These are phyloP conservation scores for Parmelia sp. DNA, from an alignment of 495 filamentous ascomycete genomes.

Conservation along the genomic window DNA sequence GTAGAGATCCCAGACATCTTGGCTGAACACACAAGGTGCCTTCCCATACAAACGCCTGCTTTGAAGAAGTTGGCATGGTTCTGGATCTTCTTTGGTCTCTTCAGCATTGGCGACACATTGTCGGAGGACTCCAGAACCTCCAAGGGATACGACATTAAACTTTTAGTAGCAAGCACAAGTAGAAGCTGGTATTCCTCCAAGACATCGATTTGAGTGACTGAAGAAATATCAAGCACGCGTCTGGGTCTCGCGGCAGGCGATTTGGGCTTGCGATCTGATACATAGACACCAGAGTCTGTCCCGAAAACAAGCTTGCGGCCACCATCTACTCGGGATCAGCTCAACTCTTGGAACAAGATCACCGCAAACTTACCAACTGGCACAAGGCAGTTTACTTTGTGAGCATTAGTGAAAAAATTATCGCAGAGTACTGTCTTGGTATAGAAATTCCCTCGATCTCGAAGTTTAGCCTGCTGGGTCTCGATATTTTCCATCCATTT, in stretches of 20 bases:
- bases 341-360: neutral
- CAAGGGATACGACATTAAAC: slow-evolving; percentile 77
- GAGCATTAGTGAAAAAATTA: slow-evolving; percentile 72
- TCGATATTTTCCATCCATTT: slow-evolving; percentile 98
- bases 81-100: slow-evolving; percentile 94
- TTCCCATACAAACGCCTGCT: slow-evolving; percentile 86
- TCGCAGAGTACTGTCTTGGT: slow-evolving; percentile 80
- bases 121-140: slow-evolving; percentile 80
- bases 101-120: slow-evolving; percentile 59
- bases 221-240: slow-evolving; percentile 74
- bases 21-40: slow-evolving; percentile 91
- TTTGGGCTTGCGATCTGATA: slow-evolving; percentile 84
- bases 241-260: slow-evolving; percentile 68
- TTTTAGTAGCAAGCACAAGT: slow-evolving; percentile 88
- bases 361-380: slow-evolving; percentile 63
- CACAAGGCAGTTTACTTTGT: slow-evolving; percentile 86
- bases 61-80: slow-evolving; percentile 98
- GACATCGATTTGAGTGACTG: slow-evolving; percentile 92
- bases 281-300: slow-evolving; percentile 86
- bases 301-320: slow-evolving; percentile 90
- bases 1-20: slow-evolving; percentile 84
- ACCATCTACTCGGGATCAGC: slow-evolving; percentile 60
- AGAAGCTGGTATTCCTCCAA: slow-evolving; percentile 90
- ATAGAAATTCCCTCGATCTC: slow-evolving; percentile 86
- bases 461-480: slow-evolving; percentile 74